Evolutionary conservation across 2,329 filamentous ascomycete species (phyloP).

Genomic region (Coniella vitis): DNA sequence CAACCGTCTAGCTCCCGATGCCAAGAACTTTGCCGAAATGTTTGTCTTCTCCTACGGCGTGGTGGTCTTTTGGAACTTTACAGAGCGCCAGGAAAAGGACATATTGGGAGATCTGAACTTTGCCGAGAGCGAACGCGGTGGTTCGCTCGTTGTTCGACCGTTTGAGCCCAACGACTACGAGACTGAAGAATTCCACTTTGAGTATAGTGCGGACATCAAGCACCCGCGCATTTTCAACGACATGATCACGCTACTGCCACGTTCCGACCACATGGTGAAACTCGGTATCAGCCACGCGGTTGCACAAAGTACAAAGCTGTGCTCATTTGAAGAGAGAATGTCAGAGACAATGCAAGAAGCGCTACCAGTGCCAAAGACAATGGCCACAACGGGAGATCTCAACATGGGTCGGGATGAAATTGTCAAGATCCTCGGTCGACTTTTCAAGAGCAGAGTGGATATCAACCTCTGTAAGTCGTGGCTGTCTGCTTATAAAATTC

Average conservation of each 20-base stretch:
- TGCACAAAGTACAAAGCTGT: constrained; percentile 92
- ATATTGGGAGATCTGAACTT: constrained; percentile 93
- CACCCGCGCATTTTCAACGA: constrained; percentile 94
- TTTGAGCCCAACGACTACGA: constrained; percentile 88
- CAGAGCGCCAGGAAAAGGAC: constrained; percentile 91
- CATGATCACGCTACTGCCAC: constrained; percentile 93
- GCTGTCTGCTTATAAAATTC: background rate
- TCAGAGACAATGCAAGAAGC: constrained; percentile 87
- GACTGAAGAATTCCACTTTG: constrained; percentile 97
- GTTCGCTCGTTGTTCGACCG: constrained; percentile 68
- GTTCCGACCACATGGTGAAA: constrained; percentile 96
- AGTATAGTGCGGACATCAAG: constrained; percentile 82
- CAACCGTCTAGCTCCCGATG: constrained; percentile 59
- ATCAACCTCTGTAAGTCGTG: constrained; percentile 83
- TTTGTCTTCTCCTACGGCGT: constrained; percentile 97
- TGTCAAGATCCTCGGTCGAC: constrained; percentile 78
- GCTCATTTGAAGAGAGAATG: constrained; percentile 95
- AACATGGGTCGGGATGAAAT: constrained; percentile 91
- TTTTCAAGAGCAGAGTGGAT: constrained; percentile 92
- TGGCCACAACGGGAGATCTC: constrained; percentile 83
- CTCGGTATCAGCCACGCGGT: constrained; percentile 96
- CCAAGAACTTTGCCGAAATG: constrained; percentile 83
- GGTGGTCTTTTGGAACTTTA: constrained; percentile 98
- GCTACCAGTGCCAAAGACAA: constrained; percentile 80
- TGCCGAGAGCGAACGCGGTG: constrained; percentile 58